Percentiles rank a stretch among this genome's conserved stretches.
phyloP scores from a whole-genome alignment of 192 early-diverging fungal genomes.

The Umbelopsis vinacea region DNA sequence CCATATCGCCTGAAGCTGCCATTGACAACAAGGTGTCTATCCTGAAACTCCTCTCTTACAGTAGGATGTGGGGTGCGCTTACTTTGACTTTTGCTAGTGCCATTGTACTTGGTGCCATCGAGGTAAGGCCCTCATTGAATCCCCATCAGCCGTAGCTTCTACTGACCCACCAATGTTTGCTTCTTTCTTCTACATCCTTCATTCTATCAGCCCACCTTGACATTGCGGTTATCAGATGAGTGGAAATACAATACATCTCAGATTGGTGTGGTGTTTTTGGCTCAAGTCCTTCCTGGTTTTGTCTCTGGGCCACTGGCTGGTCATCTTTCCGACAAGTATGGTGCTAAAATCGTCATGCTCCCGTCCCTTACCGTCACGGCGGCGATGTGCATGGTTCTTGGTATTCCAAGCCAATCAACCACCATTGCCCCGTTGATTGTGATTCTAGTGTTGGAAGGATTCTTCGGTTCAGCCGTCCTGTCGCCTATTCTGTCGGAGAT shows the following conservation, averaged over 20 bases:
- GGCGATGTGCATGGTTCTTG: slow-evolving; percentile 30
- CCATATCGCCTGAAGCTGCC: background rate
- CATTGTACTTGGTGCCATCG: slow-evolving; percentile 30
- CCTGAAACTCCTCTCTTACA: background rate
- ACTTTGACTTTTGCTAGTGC: slow-evolving; percentile 25
- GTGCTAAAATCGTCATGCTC: slow-evolving; percentile 45
- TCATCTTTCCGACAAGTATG: slow-evolving; percentile 49
- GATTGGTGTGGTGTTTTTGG: slow-evolving; percentile 45
- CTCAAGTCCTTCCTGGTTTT: slow-evolving; percentile 42
- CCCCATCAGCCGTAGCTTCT: background rate
- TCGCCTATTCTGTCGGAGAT: slow-evolving; percentile 51
- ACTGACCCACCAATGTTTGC: background rate
- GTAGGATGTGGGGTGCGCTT: slow-evolving; percentile 22
- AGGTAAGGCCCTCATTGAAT: slow-evolving; percentile 15
- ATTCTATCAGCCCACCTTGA: slow-evolving; percentile 39
- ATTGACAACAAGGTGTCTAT: slow-evolving; percentile 9
- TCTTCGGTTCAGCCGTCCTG: slow-evolving; percentile 40
- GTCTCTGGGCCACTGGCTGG: slow-evolving; percentile 45
- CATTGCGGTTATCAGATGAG: slow-evolving; percentile 36
- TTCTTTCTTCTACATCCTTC: no score
- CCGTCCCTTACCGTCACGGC: slow-evolving; percentile 27
- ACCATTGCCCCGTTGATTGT: slow-evolving; percentile 34
- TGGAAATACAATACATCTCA: slow-evolving; percentile 43
- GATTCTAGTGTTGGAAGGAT: slow-evolving; percentile 38
- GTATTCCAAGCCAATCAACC: slow-evolving; percentile 23